phyloP scores from a whole-genome alignment of 352 stramenopile species.

The Phytophthora rubi region DNA sequence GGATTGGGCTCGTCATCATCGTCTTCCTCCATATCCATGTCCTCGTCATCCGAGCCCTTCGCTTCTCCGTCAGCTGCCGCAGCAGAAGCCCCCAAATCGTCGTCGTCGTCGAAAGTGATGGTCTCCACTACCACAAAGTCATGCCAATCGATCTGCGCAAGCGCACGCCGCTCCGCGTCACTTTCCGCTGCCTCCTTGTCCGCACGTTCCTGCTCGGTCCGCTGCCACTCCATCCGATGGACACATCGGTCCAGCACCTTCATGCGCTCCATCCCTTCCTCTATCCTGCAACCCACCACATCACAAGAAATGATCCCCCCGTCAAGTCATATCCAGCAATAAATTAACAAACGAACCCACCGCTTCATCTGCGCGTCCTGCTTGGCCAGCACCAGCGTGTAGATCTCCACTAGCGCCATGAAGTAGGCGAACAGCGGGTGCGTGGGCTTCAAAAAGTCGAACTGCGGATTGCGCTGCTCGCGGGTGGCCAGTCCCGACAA shows the following conservation, averaged over 20 bases:
- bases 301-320: background rate
- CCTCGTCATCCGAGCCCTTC: slow-evolving; percentile 81
- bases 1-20: slow-evolving; percentile 66
- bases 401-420: slow-evolving; percentile 97
- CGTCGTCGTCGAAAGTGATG: slow-evolving; percentile 95
- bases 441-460: slow-evolving; percentile 98
- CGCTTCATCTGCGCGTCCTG: slow-evolving; percentile 72
- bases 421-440: slow-evolving; percentile 99
- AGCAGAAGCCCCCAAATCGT: slow-evolving; percentile 60
- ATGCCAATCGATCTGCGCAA: slow-evolving; percentile 97
- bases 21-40: slow-evolving; percentile 90
- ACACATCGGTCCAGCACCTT: slow-evolving; percentile 87
- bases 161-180: slow-evolving; percentile 75
- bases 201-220: slow-evolving; percentile 75
- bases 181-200: slow-evolving; percentile 75
- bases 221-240: slow-evolving; percentile 83
- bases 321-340: background rate
- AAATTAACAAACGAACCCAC: slow-evolving; percentile 22
- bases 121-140: slow-evolving; percentile 99
- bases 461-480: slow-evolving; percentile 97
- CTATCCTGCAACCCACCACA: slow-evolving; percentile 40
- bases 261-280: slow-evolving; percentile 83
- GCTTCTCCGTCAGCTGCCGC: slow-evolving; percentile 29
- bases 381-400: slow-evolving; percentile 90
- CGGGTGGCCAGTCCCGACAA: slow-evolving; percentile 92